Conservation (phyloP, 345 rosid species). For the Euclidium syriacum region DNA sequence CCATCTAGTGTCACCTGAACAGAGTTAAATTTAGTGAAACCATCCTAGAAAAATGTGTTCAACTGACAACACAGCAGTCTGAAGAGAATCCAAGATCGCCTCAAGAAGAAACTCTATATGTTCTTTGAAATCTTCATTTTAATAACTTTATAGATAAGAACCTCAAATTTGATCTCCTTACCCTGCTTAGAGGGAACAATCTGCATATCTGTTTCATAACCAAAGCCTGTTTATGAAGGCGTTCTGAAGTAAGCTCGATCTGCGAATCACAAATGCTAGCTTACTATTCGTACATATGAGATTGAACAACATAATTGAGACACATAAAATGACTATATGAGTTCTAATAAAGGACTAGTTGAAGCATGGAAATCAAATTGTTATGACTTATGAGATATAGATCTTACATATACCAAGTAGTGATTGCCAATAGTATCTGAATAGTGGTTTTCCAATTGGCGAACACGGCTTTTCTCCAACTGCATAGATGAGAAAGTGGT, state of each 20-base stretch:
- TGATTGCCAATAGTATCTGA: slow-evolving; percentile 69
- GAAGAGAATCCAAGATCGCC: slow-evolving; percentile 1
- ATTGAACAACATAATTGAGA: not conserved
- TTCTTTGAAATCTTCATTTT: not conserved
- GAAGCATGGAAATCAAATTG: not conserved
- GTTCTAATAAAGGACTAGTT: not conserved
- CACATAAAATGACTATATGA: not conserved
- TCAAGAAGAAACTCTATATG: slow-evolving; percentile 1
- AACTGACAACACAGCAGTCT: not conserved
- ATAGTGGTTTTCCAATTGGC: slow-evolving; percentile 59
- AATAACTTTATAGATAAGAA: not conserved
- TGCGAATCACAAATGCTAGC: slow-evolving; percentile 32
- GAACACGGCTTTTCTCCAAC: slow-evolving; percentile 60
- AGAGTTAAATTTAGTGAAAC: slow-evolving; percentile 4
- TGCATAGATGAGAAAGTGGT: slow-evolving; percentile 35
- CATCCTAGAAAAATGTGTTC: not conserved
- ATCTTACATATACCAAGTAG: slow-evolving; percentile 74
- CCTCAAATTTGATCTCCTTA: slow-evolving; percentile 28
- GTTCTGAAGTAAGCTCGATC: slow-evolving; percentile 86
- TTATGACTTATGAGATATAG: not conserved
- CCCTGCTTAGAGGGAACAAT: slow-evolving; percentile 78
- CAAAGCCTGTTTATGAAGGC: slow-evolving; percentile 82
- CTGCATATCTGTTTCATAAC: slow-evolving; percentile 82
- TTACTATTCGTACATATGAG: slow-evolving; percentile 1
- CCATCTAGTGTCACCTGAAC: slow-evolving; percentile 60